A percentile compares a stretch with the other conserved stretches of the same genome.
phyloP scores from a whole-genome alignment of 768 basidiomycete genomes.

The Suillus subalutaceus region DNA sequence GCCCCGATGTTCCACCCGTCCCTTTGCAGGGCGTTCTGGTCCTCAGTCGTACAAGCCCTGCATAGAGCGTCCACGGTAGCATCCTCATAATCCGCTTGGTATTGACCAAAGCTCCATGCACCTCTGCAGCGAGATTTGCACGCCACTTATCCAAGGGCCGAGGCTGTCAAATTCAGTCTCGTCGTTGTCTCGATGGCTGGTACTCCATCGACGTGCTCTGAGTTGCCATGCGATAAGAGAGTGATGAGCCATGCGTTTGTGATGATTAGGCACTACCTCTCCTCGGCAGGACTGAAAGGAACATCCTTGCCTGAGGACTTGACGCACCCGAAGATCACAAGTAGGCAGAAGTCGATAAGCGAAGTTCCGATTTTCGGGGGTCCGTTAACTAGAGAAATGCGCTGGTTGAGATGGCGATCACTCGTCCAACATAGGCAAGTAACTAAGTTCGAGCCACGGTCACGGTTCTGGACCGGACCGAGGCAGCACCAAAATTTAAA shows the following conservation, averaged over 20 bases:
- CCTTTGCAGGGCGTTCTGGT: too few species aligned
- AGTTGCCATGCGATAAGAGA: neutral
- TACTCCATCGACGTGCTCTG: neutral
- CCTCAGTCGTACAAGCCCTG: neutral
- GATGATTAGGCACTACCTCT: too few species aligned
- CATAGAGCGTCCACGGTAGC: neutral
- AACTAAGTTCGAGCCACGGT: too few species aligned
- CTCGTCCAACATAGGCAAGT: too few species aligned
- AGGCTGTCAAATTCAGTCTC: neutral
- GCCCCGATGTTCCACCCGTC: too few species aligned
- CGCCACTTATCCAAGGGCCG: too few species aligned
- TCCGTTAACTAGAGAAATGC: too few species aligned
- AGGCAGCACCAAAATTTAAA: too few species aligned
- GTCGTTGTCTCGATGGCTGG: neutral
- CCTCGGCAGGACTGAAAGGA: neutral
- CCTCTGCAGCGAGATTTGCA: neutral
- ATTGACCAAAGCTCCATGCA: neutral
- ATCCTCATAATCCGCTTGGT: neutral
- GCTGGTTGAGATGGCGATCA: too few species aligned
- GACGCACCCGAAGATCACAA: neutral
- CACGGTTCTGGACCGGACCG: too few species aligned
- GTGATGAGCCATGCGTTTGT: too few species aligned
- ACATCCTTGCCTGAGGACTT: neutral
- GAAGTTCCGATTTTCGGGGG: too few species aligned
- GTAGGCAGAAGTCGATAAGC: neutral